Conservation (phyloP, 129 eudicot species). For the Rutidosis leptorrhynchoides region DNA sequence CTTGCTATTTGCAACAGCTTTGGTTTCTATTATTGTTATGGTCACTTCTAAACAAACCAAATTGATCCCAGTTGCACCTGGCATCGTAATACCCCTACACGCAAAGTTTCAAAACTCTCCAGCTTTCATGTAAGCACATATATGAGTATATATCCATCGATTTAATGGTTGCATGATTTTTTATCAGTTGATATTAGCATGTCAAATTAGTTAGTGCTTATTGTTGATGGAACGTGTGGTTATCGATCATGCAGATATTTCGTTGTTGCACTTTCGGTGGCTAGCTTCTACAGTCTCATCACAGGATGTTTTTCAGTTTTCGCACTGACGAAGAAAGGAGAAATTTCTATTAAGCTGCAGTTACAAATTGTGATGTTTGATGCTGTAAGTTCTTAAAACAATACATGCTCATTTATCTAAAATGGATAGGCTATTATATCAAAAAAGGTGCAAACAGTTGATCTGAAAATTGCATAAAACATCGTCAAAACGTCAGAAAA, state of each 20-base stretch:
- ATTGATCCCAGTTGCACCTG: conserved; percentile 33
- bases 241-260: conserved; percentile 57
- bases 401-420: not conserved
- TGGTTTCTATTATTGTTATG: conserved; percentile 63
- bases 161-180: not conserved
- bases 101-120: conserved; percentile 62
- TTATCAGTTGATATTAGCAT: not conserved
- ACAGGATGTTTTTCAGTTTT: conserved; percentile 37
- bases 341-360: conserved; percentile 31
- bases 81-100: not conserved
- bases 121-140: conserved; percentile 35
- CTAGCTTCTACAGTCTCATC: conserved; percentile 59
- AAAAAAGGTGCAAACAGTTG: not conserved
- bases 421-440: not conserved
- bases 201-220: not conserved
- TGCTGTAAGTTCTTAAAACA: conserved; percentile 48
- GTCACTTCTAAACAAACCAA: conserved; percentile 65
- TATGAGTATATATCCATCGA: too few relatives aligned
- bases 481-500: too few relatives aligned
- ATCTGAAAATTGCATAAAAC: too few relatives aligned
- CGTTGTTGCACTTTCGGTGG: conserved; percentile 58
- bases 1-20: conserved; percentile 45
- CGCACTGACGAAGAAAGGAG: conserved; percentile 39
- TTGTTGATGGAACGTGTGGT: not conserved
- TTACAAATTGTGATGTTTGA: conserved; percentile 52